These are phyloP conservation scores for Aspergillus sergii DNA, from an alignment of 2,329 filamentous ascomycete species.

Conservation along the genomic window DNA sequence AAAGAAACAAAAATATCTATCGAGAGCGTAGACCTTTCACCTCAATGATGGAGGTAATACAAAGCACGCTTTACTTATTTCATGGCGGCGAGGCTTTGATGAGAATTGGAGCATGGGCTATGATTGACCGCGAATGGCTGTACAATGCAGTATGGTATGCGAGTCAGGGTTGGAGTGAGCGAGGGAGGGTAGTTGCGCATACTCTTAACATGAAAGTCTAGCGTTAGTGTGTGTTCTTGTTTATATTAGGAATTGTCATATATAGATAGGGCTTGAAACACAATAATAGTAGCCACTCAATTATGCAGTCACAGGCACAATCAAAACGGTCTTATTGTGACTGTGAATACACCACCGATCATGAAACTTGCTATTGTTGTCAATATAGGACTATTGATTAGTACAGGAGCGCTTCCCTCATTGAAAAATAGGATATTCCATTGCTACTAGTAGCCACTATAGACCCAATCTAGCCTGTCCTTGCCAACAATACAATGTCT, in stretches of 20 bases:
- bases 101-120: background rate
- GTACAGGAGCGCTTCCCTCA: background rate
- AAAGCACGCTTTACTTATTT: background rate
- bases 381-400: background rate
- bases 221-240: background rate
- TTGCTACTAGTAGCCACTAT: background rate
- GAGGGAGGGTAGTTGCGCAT: background rate
- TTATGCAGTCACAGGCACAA: background rate
- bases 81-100: background rate
- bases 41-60: background rate
- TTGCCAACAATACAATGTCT: background rate
- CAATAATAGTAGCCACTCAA: background rate
- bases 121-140: background rate
- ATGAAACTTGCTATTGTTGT: background rate
- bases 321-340: background rate
- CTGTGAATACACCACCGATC: background rate
- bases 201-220: background rate
- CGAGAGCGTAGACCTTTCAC: background rate
- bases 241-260: background rate
- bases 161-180: background rate
- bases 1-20: background rate
- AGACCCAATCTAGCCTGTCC: background rate
- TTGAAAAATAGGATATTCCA: background rate
- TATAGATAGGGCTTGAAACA: background rate
- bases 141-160: background rate